Conservation (phyloP, 495 filamentous ascomycete species). For the Glutinoglossum americanum region DNA sequence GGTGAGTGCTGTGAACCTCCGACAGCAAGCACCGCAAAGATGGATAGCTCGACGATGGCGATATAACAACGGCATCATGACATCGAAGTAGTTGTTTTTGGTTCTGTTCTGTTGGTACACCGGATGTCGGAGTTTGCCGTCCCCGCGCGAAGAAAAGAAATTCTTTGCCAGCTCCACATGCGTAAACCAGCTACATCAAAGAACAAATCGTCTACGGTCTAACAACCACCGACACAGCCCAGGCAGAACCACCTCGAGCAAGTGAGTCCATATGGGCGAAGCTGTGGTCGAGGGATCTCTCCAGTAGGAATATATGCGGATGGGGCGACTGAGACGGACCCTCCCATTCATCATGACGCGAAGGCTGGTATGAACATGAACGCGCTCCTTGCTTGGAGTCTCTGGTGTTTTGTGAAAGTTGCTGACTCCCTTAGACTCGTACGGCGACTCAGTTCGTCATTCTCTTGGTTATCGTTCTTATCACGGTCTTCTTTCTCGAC, state of each 20-base stretch:
- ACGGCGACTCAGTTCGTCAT: conserved; percentile 60
- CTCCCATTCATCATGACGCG: conserved; percentile 3
- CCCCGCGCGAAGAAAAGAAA: too few species aligned
- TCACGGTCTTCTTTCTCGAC: conserved; percentile 58
- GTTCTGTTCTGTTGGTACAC: not conserved
- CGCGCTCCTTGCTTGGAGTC: too few species aligned
- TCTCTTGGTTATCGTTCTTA: conserved; percentile 39
- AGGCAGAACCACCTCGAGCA: not conserved
- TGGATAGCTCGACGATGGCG: not conserved
- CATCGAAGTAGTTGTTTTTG: too few species aligned
- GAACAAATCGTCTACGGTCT: not conserved
- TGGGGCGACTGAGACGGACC: not conserved
- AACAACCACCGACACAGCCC: not conserved
- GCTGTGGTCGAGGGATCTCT: not conserved
- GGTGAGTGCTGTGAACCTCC: not conserved
- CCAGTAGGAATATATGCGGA: not conserved
- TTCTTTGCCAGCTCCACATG: too few species aligned
- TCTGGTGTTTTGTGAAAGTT: not conserved
- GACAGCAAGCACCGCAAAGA: not conserved
- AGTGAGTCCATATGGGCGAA: not conserved
- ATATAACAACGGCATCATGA: not conserved
- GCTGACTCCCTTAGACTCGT: conserved; percentile 34
- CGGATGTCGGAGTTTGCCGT: too few species aligned
- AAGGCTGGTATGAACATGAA: conserved; percentile 1
- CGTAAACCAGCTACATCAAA: not conserved